These are phyloP conservation scores for Microcera coccophila DNA, from an alignment of 2,329 filamentous ascomycete species.

Conservation along the genomic window DNA sequence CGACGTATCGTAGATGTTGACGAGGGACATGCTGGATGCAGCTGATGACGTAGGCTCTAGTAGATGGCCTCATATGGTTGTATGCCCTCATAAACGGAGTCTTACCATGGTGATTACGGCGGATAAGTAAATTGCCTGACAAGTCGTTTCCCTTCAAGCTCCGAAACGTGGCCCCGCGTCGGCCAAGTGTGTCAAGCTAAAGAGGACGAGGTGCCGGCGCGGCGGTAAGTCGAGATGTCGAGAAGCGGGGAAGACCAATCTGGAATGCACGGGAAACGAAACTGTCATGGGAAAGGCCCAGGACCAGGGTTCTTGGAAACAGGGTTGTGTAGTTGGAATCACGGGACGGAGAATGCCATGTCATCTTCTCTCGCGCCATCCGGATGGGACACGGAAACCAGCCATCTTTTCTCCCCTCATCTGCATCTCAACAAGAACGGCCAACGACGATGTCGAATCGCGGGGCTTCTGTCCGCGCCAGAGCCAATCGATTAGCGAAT, in stretches of 20 bases:
- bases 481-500: neutral
- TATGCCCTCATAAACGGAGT: too few species aligned
- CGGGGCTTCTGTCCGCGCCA: neutral
- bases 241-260: neutral
- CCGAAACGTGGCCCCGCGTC: too few species aligned
- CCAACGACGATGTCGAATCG: neutral
- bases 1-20: too few species aligned
- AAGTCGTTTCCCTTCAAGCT: too few species aligned
- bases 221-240: too few species aligned
- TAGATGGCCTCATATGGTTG: too few species aligned
- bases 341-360: constrained; percentile 3
- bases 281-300: neutral
- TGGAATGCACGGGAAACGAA: constrained; percentile 9
- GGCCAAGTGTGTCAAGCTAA: too few species aligned
- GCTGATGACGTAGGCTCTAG: too few species aligned
- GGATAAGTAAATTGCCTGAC: too few species aligned
- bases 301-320: neutral
- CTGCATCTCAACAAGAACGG: neutral
- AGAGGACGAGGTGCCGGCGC: too few species aligned
- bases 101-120: too few species aligned
- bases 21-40: too few species aligned
- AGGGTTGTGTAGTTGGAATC: constrained; percentile 4
- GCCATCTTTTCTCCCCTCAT: neutral
- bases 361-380: neutral
- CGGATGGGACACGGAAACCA: neutral